Base-by-base conservation (phyloP, 495 filamentous ascomycete species). In the Aspergillus wentii region DNA sequence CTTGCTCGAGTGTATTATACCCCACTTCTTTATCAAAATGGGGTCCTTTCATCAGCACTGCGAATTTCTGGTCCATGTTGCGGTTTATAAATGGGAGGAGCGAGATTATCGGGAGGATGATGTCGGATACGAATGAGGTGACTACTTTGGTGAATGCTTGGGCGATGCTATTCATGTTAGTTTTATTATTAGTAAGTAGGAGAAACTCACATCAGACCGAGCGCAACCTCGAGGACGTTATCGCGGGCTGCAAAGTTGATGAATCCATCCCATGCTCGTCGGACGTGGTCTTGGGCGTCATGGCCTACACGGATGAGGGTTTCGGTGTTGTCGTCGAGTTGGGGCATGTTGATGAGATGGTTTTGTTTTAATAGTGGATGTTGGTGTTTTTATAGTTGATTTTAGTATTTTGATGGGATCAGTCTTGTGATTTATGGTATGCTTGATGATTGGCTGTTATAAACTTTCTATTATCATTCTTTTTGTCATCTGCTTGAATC, bases 11-110 rank as follows among this genome's bases (percentile, higher is more conserved):
- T 1, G 84, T 88, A 44, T 83, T 86, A 51, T 89, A 89, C 8
- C 76, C 76, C 19, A 57, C 33, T 3, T 52, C 54, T 5, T 33
- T 8, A 11, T 44, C 54, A 35, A 66, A 74, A 35, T 78, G 59
- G 1, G 75, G 71, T 0, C 85, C 84, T 4, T 56, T 32, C 14
- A 61, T 70, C 30, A 88, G 52, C 5, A 85, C 75, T 0, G 82
- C 78, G 45, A 89, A 89, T 56, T 86, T 86, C 61, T 83, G 79
- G 33, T 82, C 77, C 48, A 89, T 73, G 52, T 88, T 88, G 29
- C 76, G 71, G 43, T 83, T 74, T 33, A 87, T 57, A 27, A 83
- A 83, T 1, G 84, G 74, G 11, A 89, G 52, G 14, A 88, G 62
- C 6, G 82, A 83, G 23, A 89, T 54, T 5, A 84, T 69, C 8